phyloP scores from a whole-genome alignment of 2,329 filamentous ascomycete species.

The Dothidotthia symphoricarpi region DNA sequence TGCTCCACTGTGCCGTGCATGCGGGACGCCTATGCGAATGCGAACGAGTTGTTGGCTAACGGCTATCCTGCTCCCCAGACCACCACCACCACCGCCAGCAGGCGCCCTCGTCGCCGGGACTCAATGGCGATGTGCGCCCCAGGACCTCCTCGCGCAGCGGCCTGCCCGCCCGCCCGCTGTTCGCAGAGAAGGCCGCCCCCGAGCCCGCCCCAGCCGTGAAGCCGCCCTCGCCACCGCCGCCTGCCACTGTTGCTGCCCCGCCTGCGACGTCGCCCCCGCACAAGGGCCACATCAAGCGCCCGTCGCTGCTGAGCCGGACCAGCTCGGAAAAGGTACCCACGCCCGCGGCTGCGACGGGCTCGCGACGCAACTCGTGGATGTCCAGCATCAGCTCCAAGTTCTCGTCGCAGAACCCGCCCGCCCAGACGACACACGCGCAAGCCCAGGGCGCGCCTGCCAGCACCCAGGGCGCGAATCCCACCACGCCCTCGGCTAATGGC shows the following conservation, averaged over 20 bases:
- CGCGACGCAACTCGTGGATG: constrained; percentile 80
- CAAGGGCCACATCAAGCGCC: constrained; percentile 39
- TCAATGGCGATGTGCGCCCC: constrained; percentile 34
- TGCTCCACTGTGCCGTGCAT: constrained; percentile 21
- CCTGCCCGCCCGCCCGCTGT: constrained; percentile 19
- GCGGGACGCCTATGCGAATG: constrained; percentile 16
- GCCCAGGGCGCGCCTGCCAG: constrained; percentile 38
- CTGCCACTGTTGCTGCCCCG: constrained; percentile 19
- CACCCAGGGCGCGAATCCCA: constrained; percentile 48
- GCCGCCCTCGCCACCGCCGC: constrained; percentile 1
- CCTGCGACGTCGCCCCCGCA: constrained; percentile 21
- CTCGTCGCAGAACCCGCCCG: constrained; percentile 55
- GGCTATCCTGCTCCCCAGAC: constrained; percentile 9
- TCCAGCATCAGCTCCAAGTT: constrained; percentile 92
- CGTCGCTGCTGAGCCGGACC: constrained; percentile 44
- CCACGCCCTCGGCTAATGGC: constrained; percentile 50
- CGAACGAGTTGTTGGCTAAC: constrained; percentile 20
- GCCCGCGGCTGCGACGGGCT: constrained; percentile 28
- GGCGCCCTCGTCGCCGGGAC: constrained; percentile 38
- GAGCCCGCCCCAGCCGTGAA: constrained; percentile 8
- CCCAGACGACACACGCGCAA: constrained; percentile 34
- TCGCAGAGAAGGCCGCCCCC: constrained; percentile 17
- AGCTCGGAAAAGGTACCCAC: constrained; percentile 40
- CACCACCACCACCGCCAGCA: constrained; percentile 41
- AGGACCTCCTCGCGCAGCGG: constrained; percentile 38